Evolutionary conservation across 441 rosid genomes (phyloP).

Genomic region (Rhodomyrtus psidioides): DNA sequence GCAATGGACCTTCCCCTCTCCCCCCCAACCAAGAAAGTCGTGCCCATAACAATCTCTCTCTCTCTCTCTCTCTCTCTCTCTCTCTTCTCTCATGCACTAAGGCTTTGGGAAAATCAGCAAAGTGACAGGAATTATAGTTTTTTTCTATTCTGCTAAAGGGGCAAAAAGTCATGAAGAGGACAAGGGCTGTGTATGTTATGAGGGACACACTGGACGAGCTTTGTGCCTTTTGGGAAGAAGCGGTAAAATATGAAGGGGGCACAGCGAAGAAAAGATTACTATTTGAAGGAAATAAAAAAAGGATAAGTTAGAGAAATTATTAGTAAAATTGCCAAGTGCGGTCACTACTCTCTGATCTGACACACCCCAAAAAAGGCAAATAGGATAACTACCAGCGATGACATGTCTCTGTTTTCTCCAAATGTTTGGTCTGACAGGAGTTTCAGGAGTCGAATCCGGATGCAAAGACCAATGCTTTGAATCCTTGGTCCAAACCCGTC

Average conservation of each 20-base stretch:
- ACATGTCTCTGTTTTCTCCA: conserved; percentile 39
- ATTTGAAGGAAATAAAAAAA: neutral
- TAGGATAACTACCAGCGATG: conserved; percentile 21
- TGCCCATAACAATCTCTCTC: neutral
- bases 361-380: conserved; percentile 23
- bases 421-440: conserved; percentile 58
- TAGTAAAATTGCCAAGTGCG: neutral
- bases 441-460: conserved; percentile 67
- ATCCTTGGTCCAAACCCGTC: conserved; percentile 19
- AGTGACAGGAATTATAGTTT: neutral
- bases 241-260: neutral
- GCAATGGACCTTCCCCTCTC: neutral
- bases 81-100: neutral
- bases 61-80: neutral
- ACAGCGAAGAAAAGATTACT: neutral
- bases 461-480: conserved; percentile 10
- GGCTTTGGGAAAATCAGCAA: neutral
- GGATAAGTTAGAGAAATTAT: neutral
- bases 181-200: neutral
- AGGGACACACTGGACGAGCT: neutral
- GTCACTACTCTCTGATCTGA: neutral
- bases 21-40: neutral
- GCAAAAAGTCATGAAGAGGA: neutral
- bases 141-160: neutral
- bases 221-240: neutral